These are phyloP conservation scores for Phaeosphaeria sp. DNA, from an alignment of 2,329 filamentous ascomycete species.

Conservation along the genomic window DNA sequence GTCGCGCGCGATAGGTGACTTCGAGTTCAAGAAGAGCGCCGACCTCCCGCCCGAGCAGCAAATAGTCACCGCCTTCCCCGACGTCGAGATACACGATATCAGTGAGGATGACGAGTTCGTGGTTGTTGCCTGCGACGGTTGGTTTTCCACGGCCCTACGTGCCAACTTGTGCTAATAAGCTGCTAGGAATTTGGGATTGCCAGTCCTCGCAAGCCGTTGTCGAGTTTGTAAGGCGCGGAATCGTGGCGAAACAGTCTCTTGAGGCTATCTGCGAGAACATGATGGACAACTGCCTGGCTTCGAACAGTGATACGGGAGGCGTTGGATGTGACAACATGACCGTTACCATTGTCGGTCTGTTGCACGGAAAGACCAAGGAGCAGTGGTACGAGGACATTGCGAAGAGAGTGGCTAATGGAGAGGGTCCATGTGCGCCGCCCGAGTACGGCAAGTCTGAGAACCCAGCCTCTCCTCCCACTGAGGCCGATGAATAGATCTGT, in stretches of 20 bases:
- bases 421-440: constrained; percentile 96
- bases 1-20: constrained; percentile 96
- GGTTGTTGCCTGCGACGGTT: constrained; percentile 54
- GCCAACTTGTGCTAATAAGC: constrained; percentile 13
- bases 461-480: constrained; percentile 42
- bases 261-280: constrained; percentile 98
- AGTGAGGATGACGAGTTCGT: constrained; percentile 91
- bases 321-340: constrained; percentile 99
- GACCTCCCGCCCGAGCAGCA: constrained; percentile 97
- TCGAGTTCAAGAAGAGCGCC: constrained; percentile 99
- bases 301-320: constrained; percentile 96
- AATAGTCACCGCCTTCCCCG: constrained; percentile 96
- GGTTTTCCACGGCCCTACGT: constrained; percentile 6
- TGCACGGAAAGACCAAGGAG: constrained; percentile 91
- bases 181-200: constrained; percentile 96
- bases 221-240: constrained; percentile 95
- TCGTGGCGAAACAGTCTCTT: constrained; percentile 94
- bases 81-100: constrained; percentile 90
- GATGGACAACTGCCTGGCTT: constrained; percentile 99
- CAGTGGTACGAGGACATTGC: constrained; percentile 98
- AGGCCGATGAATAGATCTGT: constrained; percentile 43
- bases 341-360: constrained; percentile 87
- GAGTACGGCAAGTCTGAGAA: constrained; percentile 90
- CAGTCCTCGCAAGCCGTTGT: constrained; percentile 97
- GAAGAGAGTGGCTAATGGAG: constrained; percentile 91